Evolutionary conservation across 2,329 filamentous ascomycete genomes (phyloP).

Genomic region (Ophiostoma angusticollis): DNA sequence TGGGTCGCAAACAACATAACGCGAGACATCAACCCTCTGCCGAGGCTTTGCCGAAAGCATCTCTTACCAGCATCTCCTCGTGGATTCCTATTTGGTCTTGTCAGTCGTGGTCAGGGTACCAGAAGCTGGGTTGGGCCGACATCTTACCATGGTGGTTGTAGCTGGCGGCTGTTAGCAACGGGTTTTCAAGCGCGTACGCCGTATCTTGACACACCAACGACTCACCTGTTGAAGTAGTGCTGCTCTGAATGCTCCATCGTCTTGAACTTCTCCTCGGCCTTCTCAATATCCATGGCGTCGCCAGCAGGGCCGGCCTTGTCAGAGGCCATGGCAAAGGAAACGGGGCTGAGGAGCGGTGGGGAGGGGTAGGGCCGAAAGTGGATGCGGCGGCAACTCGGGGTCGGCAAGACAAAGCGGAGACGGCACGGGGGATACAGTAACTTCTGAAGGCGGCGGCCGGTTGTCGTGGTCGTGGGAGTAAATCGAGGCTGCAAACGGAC

Average conservation of each 20-base stretch:
- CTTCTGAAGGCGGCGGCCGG: too few relatives aligned
- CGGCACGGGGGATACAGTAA: too few relatives aligned
- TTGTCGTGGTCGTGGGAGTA: neutral
- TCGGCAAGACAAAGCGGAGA: neutral
- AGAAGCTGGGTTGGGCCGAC: too few relatives aligned
- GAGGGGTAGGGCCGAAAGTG: neutral
- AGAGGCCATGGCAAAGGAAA: neutral
- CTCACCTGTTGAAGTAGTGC: conserved; percentile 96
- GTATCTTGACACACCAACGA: too few relatives aligned
- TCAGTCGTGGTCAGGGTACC: conserved; percentile 10
- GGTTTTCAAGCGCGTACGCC: too few relatives aligned
- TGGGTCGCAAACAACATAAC: conserved; percentile 10
- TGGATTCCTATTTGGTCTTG: conserved; percentile 57
- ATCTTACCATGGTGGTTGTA: conserved; percentile 97
- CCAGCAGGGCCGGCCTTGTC: conserved; percentile 24
- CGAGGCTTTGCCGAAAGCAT: too few relatives aligned
- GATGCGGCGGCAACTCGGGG: neutral
- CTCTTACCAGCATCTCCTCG: conserved; percentile 94
- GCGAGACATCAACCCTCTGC: too few relatives aligned
- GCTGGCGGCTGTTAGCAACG: conserved; percentile 33
- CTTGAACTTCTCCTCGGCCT: conserved; percentile 51
- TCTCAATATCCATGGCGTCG: conserved; percentile 45
- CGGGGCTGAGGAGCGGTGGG: neutral
- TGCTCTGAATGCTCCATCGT: conserved; percentile 86
- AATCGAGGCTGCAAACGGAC: too few relatives aligned